These are phyloP conservation scores for Nemania sp. DNA, from an alignment of 2,329 filamentous ascomycete genomes.

Conservation along the genomic window DNA sequence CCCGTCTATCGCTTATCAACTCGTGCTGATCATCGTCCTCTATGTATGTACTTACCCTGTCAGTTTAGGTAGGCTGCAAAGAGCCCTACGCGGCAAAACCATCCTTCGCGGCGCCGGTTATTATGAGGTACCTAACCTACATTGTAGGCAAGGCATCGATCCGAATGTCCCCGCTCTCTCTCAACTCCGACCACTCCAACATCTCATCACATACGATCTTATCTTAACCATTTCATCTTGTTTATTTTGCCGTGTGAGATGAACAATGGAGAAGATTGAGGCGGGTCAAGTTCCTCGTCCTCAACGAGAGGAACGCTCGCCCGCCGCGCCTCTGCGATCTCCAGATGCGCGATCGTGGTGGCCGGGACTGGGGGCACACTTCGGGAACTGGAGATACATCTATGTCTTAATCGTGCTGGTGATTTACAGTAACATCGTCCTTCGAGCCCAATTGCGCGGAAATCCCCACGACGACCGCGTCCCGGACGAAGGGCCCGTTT, in stretches of 20 bases:
- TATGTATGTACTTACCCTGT: neutral
- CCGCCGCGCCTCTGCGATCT: neutral
- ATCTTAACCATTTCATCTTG: neutral
- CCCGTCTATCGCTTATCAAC: neutral
- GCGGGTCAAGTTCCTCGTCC: neutral
- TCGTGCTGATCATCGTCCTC: slow-evolving; percentile 2
- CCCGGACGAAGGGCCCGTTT: neutral
- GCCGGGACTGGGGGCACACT: neutral
- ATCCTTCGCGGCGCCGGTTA: slow-evolving; percentile 3
- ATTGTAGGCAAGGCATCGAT: no score
- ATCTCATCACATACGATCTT: neutral
- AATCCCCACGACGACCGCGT: neutral
- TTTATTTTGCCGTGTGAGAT: neutral
- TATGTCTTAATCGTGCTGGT: slow-evolving; percentile 12
- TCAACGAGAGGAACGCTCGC: neutral
- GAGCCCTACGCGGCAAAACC: neutral
- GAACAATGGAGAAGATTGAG: slow-evolving; percentile 12
- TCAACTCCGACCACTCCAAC: slow-evolving; percentile 7
- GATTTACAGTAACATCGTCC: neutral
- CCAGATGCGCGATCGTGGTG: slow-evolving; percentile 5
- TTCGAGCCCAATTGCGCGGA: neutral
- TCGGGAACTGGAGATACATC: slow-evolving; percentile 13
- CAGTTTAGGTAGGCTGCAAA: neutral
- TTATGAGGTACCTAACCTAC: no score
- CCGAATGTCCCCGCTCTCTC: slow-evolving; percentile 4